Evolutionary conservation across 306 rosid genomes (phyloP).

Genomic region (Dicorynia guianensis): DNA sequence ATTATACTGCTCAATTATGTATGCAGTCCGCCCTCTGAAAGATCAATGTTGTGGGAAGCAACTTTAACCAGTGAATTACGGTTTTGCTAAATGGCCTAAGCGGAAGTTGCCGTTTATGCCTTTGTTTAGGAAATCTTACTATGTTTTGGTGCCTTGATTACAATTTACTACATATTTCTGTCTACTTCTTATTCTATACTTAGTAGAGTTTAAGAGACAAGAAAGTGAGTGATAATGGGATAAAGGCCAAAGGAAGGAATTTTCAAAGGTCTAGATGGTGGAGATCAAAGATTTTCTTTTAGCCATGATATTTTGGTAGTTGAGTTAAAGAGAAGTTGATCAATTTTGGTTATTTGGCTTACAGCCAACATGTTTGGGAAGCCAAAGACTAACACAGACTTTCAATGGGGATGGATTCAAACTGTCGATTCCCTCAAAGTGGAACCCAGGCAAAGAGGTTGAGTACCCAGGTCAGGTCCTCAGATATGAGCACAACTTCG

Average conservation of each 20-base stretch:
- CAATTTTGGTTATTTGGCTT: conserved; percentile 33
- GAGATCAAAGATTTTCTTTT: background rate
- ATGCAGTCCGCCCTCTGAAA: background rate
- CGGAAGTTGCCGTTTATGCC: background rate
- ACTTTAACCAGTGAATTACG: background rate
- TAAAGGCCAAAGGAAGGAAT: background rate
- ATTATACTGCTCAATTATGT: background rate
- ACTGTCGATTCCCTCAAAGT: conserved; percentile 78
- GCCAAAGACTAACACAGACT: conserved; percentile 89
- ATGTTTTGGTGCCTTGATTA: background rate
- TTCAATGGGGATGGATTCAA: conserved; percentile 84
- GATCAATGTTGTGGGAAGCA: background rate
- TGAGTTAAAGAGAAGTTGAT: conserved; percentile 1
- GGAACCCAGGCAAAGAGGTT: conserved; percentile 91
- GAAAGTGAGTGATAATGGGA: background rate
- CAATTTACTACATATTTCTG: conserved; percentile 12
- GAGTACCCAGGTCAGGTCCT: conserved; percentile 95
- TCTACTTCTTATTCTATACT: background rate
- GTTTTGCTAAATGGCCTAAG: background rate
- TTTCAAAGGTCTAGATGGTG: background rate
- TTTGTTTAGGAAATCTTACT: background rate
- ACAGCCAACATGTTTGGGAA: conserved; percentile 94
- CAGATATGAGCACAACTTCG: conserved; percentile 90
- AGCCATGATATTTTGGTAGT: background rate
- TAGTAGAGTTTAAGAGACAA: conserved; percentile 16